Percentiles rank a stretch among this genome's conserved stretches.
phyloP scores from a whole-genome alignment of 179 eudicot species.

The Heliamphora ciliata region DNA sequence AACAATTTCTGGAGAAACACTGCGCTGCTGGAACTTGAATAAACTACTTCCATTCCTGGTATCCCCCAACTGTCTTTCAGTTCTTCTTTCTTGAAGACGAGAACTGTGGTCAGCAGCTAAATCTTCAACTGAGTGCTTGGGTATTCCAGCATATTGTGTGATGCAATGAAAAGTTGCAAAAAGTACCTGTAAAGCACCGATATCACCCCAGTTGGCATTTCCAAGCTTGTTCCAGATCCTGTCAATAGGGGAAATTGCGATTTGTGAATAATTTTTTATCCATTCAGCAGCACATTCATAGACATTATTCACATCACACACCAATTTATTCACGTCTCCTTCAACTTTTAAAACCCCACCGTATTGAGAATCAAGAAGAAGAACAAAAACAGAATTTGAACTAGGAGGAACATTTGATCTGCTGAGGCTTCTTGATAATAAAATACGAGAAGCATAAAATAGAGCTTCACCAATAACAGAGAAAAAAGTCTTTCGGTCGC shows the following conservation, averaged over 20 bases:
- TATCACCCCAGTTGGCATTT: slow-evolving; percentile 85
- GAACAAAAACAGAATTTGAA: slow-evolving; percentile 65
- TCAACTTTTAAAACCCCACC: slow-evolving; percentile 82
- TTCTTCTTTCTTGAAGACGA: slow-evolving; percentile 69
- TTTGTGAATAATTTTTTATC: slow-evolving; percentile 50
- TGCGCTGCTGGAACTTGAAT: slow-evolving; percentile 46
- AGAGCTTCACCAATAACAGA: slow-evolving; percentile 69
- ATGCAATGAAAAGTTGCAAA: slow-evolving; percentile 78
- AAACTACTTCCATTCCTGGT: slow-evolving; percentile 48
- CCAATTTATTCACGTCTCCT: slow-evolving; percentile 75
- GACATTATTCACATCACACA: slow-evolving; percentile 56
- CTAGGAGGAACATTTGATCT: slow-evolving; percentile 44
- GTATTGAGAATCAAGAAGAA: slow-evolving; percentile 75
- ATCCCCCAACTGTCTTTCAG: slow-evolving; percentile 63
- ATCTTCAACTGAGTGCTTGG: slow-evolving; percentile 69
- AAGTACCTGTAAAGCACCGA: slow-evolving; percentile 79
- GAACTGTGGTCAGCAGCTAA: slow-evolving; percentile 85
- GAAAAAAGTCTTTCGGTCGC: slow-evolving; percentile 43
- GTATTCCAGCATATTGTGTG: slow-evolving; percentile 56
- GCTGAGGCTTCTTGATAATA: slow-evolving; percentile 76
- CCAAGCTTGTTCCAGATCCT: slow-evolving; percentile 95
- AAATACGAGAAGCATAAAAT: slow-evolving; percentile 64
- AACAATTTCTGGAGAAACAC: slow-evolving; percentile 68
- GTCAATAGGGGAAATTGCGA: slow-evolving; percentile 71
- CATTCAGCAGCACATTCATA: slow-evolving; percentile 77